A percentile compares a stretch with the other conserved stretches of the same genome.
These are phyloP conservation scores for Sarcomyxa edulis DNA, from an alignment of 768 basidiomycete genomes.

Conservation along the genomic window DNA sequence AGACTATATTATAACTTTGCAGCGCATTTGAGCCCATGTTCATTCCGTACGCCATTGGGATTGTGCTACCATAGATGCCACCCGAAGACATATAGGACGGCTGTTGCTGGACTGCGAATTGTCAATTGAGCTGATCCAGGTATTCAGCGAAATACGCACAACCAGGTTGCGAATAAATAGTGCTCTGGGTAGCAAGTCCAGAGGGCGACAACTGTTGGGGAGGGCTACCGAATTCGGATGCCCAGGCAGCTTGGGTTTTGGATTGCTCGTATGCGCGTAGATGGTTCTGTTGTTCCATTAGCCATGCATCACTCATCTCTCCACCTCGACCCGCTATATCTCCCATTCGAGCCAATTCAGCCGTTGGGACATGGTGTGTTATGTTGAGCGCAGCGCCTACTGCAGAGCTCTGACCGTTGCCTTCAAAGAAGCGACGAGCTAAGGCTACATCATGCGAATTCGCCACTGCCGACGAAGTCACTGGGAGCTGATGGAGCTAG, in stretches of 20 bases:
- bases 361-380: slow-evolving; percentile 17
- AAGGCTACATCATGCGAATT: slow-evolving; percentile 66
- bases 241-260: slow-evolving; percentile 39
- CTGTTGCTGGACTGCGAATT: slow-evolving; percentile 32
- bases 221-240: slow-evolving; percentile 44
- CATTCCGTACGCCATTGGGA: slow-evolving; percentile 32
- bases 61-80: slow-evolving; percentile 28
- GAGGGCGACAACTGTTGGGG: slow-evolving; percentile 19
- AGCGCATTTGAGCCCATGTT: slow-evolving; percentile 22
- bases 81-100: slow-evolving; percentile 30
- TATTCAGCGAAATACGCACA: slow-evolving; percentile 25
- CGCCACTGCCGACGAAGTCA: slow-evolving; percentile 40
- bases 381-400: slow-evolving; percentile 28
- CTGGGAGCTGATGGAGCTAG: slow-evolving; percentile 75
- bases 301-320: slow-evolving; percentile 49
- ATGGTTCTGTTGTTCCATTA: slow-evolving; percentile 40
- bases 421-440: slow-evolving; percentile 77
- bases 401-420: slow-evolving; percentile 26
- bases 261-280: slow-evolving; percentile 30
- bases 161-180: slow-evolving; percentile 26
- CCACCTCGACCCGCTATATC: slow-evolving; percentile 24
- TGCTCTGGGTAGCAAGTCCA: slow-evolving; percentile 28
- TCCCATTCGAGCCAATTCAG: slow-evolving; percentile 24
- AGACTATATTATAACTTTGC: background rate
- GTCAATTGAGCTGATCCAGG: background rate